Base-by-base conservation (phyloP, 202 grass and related monocot genomes). In the Saccharum hybrid region DNA sequence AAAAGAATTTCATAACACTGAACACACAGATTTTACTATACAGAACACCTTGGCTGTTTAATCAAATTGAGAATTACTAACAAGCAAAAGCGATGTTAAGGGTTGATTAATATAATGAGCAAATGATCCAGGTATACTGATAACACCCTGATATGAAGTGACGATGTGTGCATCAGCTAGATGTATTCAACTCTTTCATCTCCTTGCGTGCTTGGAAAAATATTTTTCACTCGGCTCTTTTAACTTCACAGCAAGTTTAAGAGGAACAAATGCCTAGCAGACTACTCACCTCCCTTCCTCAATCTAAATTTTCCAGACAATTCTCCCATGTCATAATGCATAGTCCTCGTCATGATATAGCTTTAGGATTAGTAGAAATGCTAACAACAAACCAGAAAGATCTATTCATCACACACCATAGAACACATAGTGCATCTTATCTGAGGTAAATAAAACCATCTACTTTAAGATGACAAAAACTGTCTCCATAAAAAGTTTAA, bases 1-100 rank as follows among this genome's bases (percentile, higher is more conserved):
- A 42, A 76, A 36, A 76, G 51, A 68, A 41, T 63, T 82, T 46
- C 51, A 68, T 10, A 86, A 76, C 66, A 68, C 2, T 36, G 19
- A 22, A 59, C 54, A 59, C 8, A 10, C 1, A 19, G 0, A 59
- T 22, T 21, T 59, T 72, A 6, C 62, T 22, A 59, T 18, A 77
- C 18, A 19, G 19, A 10, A 28, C 8, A n/a, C 8, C 7, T 72
- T 64, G 5, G 1, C 41, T 56, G 66, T 57, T 30, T 10, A 74
- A 14, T 48, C 12, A 66, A 83, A 56, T 23, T 11, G 31, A 74
- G 26, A n/a, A 49, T 23, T 31, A 40, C 33, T 41, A 40, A 52
- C 45, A 64, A 39, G 42, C 16, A 37, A 28, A 40, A 21, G 3
- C 28, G 14, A 30, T 0, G 4, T 1, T 42, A 23, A 39, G 3